Evolutionary conservation across 345 rosid species (phyloP), one percentile per base, ranked within the genome.

Genomic region (Erysimum cheiranthoides): DNA sequence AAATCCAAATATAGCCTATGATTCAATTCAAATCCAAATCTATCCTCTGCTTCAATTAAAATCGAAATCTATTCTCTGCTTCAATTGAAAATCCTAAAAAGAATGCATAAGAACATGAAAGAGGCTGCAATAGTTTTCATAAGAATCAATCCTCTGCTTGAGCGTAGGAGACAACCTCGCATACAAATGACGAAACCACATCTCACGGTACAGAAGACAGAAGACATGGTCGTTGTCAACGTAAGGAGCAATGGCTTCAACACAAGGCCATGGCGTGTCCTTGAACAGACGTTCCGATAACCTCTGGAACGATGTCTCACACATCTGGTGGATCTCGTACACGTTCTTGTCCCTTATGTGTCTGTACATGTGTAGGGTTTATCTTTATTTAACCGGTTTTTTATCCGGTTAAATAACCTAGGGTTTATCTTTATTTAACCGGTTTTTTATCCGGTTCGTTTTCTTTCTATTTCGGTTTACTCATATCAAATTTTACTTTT

Each of bases 291-390:
- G 86, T 8, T 93, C 97, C 5, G 96, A 95, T 30, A 95, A 81
- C 9, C 85, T 88, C 84, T 92, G 99, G 80, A 95, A 93, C 18
- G 98, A 95, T 17, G 89, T 89, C 87, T 93, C 98, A 82, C 93
- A 92, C 98, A 95, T 95, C 90, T 93, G 96, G 73, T 95, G 96
- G 84, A 92, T 95, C 90, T 90, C 99, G 86, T 92, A 95, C 12
- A 95, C 99, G 28, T 95, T 95, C 85, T 93, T 95, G 82, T 93
- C 99, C 69, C 99, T 81, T 38, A 95, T 95, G 85, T 90, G 90
- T 66, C 99, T 90, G 84, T 95, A 95, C n/a, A 95, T 88, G 73
- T 95, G 99, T 16, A 64, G 69, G 69, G 40, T 40, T n/a, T n/a
- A n/a, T n/a, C n/a, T n/a, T n/a, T n/a, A n/a, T n/a, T n/a, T n/a